Base-by-base conservation (phyloP, 768 basidiomycete species). In the Cyclocybe cylindracea region DNA sequence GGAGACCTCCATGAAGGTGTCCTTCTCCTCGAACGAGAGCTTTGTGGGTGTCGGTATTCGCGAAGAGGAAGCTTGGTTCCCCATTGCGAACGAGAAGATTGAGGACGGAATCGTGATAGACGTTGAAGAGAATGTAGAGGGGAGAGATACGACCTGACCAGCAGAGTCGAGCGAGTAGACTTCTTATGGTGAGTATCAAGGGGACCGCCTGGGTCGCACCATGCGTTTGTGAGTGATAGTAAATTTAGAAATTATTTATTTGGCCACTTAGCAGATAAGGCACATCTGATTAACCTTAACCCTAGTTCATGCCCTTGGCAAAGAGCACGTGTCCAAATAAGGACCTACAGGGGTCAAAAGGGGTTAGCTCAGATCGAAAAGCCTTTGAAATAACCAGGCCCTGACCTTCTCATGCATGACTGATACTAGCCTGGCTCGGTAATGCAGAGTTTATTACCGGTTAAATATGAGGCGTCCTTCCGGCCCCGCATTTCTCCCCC, bases 1-100 rank as follows among this genome's bases (percentile, higher is more conserved):
- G 36, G 66, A 56, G 44, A 67, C 48, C 7, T 68, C 57, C 40
- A 57, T 46, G 41, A 64, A 53, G 29, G 57, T 44, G 37, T 63
- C 64, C 60, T 66, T 71, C 61, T 75, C 72, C 48, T 73, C 64
- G 41, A 64, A 58, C 14, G 57, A 42, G 31, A 60, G 36, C 37
- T 58, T 59, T 10, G 62, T 61, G 35, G 64, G 66, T 5, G 59
- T 59, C 16, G 61, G 64, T 16, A 63, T 70, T 39, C 56, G 51
- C 24, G 24, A 24, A 44, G 66, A 59, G 59, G 64, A 69, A 51
- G 60, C 60, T 58, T 59, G 55, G 57, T 70, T 71, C 45, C 70
- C 70, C 70, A 71, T 71, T 24, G 24, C 24, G 24, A 24, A 24
- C 24, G 24, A 24, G 24, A 24, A 24, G 31, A 50, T 46, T 39